Conservation (phyloP, 257 asterid species). For the Fraxinus cuspidata region DNA sequence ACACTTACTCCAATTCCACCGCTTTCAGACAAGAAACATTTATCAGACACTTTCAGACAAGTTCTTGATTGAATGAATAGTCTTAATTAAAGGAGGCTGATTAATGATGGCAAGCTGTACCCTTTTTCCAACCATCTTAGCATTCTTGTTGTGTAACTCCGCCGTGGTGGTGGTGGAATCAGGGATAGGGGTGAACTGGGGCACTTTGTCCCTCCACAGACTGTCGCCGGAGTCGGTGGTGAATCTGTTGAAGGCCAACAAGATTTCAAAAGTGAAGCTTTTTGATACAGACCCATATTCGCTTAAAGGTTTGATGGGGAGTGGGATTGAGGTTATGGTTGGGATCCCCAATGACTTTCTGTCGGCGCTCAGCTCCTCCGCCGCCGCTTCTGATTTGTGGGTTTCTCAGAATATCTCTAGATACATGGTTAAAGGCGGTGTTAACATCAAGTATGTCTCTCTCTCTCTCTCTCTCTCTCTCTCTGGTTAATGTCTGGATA, state of each 20-base stretch:
- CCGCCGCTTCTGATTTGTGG: constrained; percentile 71
- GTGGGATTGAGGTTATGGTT: constrained; percentile 86
- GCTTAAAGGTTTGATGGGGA: constrained; percentile 67
- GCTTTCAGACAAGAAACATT: background rate
- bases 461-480: background rate
- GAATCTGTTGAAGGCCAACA: constrained; percentile 71
- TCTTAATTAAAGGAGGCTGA: background rate
- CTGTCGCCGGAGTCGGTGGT: constrained; percentile 74
- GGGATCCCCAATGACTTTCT: constrained; percentile 91
- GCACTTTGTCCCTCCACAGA: constrained; percentile 71
- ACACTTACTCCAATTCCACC: background rate
- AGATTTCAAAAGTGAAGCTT: constrained; percentile 73
- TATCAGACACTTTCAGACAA: background rate
- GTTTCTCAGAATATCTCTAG: constrained; percentile 79
- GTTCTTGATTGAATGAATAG: background rate
- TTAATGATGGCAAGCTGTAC: constrained; percentile 26
- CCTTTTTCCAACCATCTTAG: constrained; percentile 18
- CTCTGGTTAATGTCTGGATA: background rate
- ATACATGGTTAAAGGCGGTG: constrained; percentile 75
- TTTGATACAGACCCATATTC: constrained; percentile 77
- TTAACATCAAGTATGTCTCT: constrained; percentile 62
- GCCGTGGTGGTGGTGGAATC: constrained; percentile 56
- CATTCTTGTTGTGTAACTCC: constrained; percentile 19
- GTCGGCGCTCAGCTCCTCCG: constrained; percentile 49
- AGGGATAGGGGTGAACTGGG: constrained; percentile 93